Conservation (phyloP, 2,329 filamentous ascomycete species). For the Calonectria crousiana region DNA sequence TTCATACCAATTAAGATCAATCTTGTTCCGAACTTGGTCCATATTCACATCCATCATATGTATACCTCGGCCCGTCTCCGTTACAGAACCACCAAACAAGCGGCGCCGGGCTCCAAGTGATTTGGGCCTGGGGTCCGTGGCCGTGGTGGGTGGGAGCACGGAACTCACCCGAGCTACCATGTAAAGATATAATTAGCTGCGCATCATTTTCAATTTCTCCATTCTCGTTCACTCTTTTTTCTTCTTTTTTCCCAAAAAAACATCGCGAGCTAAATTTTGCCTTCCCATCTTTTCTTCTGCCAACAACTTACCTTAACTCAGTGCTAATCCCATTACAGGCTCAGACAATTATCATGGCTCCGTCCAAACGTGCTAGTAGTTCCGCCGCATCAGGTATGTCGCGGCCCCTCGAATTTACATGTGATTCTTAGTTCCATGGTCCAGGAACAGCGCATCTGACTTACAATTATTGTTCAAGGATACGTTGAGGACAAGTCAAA, state of each 20-base stretch:
- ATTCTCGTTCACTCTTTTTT: background rate
- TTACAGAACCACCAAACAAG: background rate
- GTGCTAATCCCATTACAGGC: constrained; percentile 20
- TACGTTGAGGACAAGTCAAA: constrained; percentile 86
- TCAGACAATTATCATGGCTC: constrained; percentile 61
- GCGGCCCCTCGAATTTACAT: background rate
- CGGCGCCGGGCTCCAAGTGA: constrained; percentile 5
- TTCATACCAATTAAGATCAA: background rate
- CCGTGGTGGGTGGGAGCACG: background rate
- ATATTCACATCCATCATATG: background rate
- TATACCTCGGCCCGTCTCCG: background rate
- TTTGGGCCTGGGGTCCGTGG: background rate
- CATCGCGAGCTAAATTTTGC: background rate
- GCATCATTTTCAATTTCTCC: background rate
- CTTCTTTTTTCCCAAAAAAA: background rate
- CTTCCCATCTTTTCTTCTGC: background rate
- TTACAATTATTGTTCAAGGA: constrained; percentile 58
- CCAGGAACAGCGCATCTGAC: constrained; percentile 30
- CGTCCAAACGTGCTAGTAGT: constrained; percentile 67
- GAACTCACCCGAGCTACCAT: constrained; percentile 3
- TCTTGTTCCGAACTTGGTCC: background rate
- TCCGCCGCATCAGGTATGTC: constrained; percentile 65
- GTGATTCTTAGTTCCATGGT: background rate
- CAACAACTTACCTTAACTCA: background rate
- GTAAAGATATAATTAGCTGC: background rate